These are phyloP conservation scores for Vanrija humicola DNA, from an alignment of 1,284 basidiomycete species.

Conservation along the genomic window DNA sequence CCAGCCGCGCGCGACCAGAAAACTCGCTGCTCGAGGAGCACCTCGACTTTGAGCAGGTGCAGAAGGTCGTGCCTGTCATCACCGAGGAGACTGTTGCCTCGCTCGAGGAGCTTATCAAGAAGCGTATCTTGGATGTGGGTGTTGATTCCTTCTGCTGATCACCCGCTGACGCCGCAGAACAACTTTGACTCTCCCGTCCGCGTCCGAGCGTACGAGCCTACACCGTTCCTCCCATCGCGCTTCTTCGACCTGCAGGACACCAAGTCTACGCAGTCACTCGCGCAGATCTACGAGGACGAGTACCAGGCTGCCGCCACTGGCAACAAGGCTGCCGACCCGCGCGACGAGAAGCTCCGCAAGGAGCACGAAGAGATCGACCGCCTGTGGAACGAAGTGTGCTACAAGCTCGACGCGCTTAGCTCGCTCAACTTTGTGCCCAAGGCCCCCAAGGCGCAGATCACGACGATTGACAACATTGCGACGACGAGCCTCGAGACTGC, in stretches of 20 bases:
- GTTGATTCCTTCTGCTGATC: not conserved
- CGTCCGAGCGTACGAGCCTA: constrained; percentile 69
- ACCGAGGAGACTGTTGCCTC: constrained; percentile 81
- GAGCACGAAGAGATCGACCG: constrained; percentile 83
- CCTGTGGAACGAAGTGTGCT: constrained; percentile 79
- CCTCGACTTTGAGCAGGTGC: constrained; percentile 85
- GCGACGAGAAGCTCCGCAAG: constrained; percentile 81
- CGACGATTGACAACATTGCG: constrained; percentile 78
- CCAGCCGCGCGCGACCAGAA: constrained; percentile 73
- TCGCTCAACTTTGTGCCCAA: constrained; percentile 97
- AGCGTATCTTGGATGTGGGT: constrained; percentile 72
- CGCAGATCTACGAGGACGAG: constrained; percentile 95
- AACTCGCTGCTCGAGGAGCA: constrained; percentile 92
- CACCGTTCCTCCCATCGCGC: constrained; percentile 84
- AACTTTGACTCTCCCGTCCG: constrained; percentile 90
- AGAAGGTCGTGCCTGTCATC: constrained; percentile 81
- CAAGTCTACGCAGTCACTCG: constrained; percentile 81
- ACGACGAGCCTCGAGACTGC: constrained; percentile 86
- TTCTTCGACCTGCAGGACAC: constrained; percentile 86
- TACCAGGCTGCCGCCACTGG: constrained; percentile 62
- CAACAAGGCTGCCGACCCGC: constrained; percentile 60
- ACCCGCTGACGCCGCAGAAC: constrained; percentile 36
- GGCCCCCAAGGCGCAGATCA: constrained; percentile 83
- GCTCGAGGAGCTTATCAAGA: constrained; percentile 89
- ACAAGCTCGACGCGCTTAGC: constrained; percentile 87